Conservation (phyloP, 805 yeast genomes). For the Pichia nanzhaoensis region DNA sequence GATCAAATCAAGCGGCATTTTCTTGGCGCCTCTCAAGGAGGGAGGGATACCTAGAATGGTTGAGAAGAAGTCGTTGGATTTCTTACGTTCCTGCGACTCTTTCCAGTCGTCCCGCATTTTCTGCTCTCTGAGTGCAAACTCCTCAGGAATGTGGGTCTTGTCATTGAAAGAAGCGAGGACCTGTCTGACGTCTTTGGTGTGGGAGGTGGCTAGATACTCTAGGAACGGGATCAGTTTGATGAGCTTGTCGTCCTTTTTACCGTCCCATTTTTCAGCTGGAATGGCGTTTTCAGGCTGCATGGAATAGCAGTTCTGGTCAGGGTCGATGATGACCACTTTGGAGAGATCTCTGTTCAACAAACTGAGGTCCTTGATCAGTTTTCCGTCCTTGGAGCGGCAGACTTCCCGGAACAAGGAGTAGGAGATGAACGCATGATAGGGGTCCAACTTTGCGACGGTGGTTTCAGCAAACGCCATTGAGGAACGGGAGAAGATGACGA, state of each 20-base stretch:
- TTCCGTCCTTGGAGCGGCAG: conserved; percentile 83
- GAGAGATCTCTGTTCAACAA: conserved; percentile 85
- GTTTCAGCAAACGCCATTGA: conserved; percentile 81
- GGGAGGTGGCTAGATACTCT: conserved; percentile 88
- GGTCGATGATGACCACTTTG: conserved; percentile 76
- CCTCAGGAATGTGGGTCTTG: conserved; percentile 62
- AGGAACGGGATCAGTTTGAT: conserved; percentile 82
- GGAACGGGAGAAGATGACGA: conserved; percentile 83
- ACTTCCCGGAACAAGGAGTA: conserved; percentile 88
- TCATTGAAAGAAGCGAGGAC: conserved; percentile 67
- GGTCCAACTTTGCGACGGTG: conserved; percentile 84
- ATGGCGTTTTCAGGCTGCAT: conserved; percentile 95
- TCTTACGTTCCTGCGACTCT: conserved; percentile 38
- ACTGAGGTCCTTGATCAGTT: conserved; percentile 80
- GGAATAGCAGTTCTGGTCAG: conserved; percentile 61
- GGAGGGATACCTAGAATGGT: conserved; percentile 56
- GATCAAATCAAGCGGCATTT: conserved; percentile 80
- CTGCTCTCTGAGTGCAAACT: conserved; percentile 72
- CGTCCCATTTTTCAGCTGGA: conserved; percentile 79
- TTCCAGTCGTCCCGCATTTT: conserved; percentile 67
- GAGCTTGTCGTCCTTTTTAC: conserved; percentile 73
- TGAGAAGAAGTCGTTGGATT: conserved; percentile 19
- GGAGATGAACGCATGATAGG: conserved; percentile 81
- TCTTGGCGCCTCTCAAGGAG: conserved; percentile 34
- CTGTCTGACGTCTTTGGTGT: conserved; percentile 82